A percentile compares a stretch with the other conserved stretches of the same genome.
Evolutionary conservation across 2,329 filamentous ascomycete species (phyloP).

Genomic region (Arthrobotrys pseudoclavata): DNA sequence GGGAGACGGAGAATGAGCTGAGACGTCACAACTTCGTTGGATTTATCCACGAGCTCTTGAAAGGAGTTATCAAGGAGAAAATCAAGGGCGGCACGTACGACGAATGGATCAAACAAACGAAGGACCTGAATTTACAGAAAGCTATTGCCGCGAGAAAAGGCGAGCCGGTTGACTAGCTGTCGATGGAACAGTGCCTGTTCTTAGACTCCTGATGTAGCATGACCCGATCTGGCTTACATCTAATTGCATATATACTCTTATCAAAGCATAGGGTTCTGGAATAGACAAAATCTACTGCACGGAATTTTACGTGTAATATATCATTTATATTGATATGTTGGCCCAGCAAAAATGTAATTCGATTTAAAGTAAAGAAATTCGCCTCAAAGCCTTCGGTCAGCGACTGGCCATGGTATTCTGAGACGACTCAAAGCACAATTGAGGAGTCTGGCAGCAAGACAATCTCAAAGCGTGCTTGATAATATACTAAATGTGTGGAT

Average conservation of each 20-base stretch:
- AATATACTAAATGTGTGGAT: too few relatives aligned
- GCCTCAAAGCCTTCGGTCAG: too few relatives aligned
- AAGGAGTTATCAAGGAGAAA: slow-evolving; percentile 84
- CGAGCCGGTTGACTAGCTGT: slow-evolving; percentile 50
- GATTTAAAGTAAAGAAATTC: too few relatives aligned
- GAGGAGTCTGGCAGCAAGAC: too few relatives aligned
- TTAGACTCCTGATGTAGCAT: background rate
- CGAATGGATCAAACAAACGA: slow-evolving; percentile 78
- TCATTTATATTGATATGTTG: too few relatives aligned
- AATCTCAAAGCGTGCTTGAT: too few relatives aligned
- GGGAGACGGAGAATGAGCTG: slow-evolving; percentile 95
- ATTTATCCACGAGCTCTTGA: slow-evolving; percentile 90
- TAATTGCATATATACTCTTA: background rate
- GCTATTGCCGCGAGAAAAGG: slow-evolving; percentile 67
- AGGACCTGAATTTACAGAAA: slow-evolving; percentile 67
- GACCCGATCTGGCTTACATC: background rate
- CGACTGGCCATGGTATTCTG: too few relatives aligned
- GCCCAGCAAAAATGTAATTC: too few relatives aligned
- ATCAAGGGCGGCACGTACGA: slow-evolving; percentile 76
- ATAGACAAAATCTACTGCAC: slow-evolving; percentile 33
- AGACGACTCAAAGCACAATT: too few relatives aligned
- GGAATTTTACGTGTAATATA: too few relatives aligned
- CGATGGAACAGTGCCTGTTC: slow-evolving; percentile 3
- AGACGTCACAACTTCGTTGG: slow-evolving; percentile 95
- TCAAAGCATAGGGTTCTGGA: slow-evolving; percentile 18